Base-by-base conservation (phyloP, 495 filamentous ascomycete genomes). In the Hypoxylon fragiforme region DNA sequence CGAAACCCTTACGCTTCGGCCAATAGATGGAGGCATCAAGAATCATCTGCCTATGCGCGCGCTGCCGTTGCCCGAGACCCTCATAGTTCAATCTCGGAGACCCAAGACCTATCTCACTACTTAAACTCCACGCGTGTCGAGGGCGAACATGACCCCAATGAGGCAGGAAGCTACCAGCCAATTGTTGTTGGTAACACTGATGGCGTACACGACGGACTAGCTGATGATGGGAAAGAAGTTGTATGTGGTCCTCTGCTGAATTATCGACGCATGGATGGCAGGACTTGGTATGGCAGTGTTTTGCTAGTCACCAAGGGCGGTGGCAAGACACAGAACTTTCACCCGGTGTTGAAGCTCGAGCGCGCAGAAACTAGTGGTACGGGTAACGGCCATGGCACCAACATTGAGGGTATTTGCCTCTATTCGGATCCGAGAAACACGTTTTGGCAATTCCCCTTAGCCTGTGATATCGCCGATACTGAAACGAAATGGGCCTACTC, bases 211-310 rank as follows among this genome's bases (percentile, higher is more conserved):
- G 34, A 47, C 15, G 66, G 40, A 36, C 34, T 31, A 19, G 31
- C 32, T 13, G 37, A 50, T 18, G 72, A 79, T 43, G 76, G 71
- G 40, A 70, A 83, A 44, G 80, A 91, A 50, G 76, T 95, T 14
- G 75, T 88, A 26, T 89, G 85, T 60, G 91, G 91, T 11, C 91
- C 91, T 7, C 70, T 95, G 48, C 70, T 96, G 61, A 95, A 95
- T 70, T 90, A 92, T 68, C 82, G 85, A 56, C 84, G 85, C 64
- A 94, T 91, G 88, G 85, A 85, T 69, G 79, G 80, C 34, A 75
- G 73, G 42, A 62, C 66, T n/a, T 96, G 91, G 91, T 77, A 87
- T 62, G 91, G 91, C 21, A 94, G 88, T 65, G 87, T 95, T 11
- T 71, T 95, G 64, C 74, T 95, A 42, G 89, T 95, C 31, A 87